These are phyloP conservation scores for Zygosaccharomyces kombuchaensis DNA, from an alignment of 805 yeast genomes.

Conservation along the genomic window DNA sequence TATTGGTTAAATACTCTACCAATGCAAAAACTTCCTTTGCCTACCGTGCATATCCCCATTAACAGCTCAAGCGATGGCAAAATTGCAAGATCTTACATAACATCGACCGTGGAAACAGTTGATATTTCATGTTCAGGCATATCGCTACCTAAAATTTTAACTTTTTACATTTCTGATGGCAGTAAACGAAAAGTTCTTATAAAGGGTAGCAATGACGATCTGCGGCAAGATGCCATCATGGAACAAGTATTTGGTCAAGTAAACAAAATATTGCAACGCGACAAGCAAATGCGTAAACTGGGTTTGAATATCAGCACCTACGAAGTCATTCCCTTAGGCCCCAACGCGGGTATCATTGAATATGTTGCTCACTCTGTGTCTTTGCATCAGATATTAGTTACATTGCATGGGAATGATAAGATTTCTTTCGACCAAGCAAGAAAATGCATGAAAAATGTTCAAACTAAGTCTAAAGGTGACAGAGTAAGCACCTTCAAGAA, in stretches of 20 bases:
- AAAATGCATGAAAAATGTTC: slow-evolving; percentile 54
- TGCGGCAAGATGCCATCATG: slow-evolving; percentile 96
- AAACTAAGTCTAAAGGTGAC: slow-evolving; percentile 41
- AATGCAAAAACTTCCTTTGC: slow-evolving; percentile 53
- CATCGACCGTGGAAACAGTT: slow-evolving; percentile 42
- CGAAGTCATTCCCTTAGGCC: slow-evolving; percentile 85
- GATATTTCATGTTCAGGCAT: slow-evolving; percentile 75
- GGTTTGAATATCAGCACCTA: slow-evolving; percentile 70
- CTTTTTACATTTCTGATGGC: slow-evolving; percentile 56
- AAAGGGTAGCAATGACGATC: slow-evolving; percentile 86
- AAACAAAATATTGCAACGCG: slow-evolving; percentile 54
- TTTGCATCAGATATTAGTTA: slow-evolving; percentile 60
- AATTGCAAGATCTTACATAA: slow-evolving; percentile 44
- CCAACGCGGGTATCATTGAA: slow-evolving; percentile 82
- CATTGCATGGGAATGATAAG: slow-evolving; percentile 54
- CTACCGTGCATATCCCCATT: slow-evolving; percentile 49
- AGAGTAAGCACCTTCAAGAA: slow-evolving; percentile 45
- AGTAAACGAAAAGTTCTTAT: slow-evolving; percentile 52
- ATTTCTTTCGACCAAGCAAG: slow-evolving; percentile 57
- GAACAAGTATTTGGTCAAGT: slow-evolving; percentile 92
- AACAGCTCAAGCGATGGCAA: slow-evolving; percentile 44
- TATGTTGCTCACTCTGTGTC: slow-evolving; percentile 78
- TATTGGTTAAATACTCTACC: slow-evolving; percentile 60
- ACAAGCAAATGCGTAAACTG: slow-evolving; percentile 55
- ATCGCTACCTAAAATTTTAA: slow-evolving; percentile 79